phyloP scores from a whole-genome alignment of 2,329 filamentous ascomycete genomes.

The Penicillium occitanis region DNA sequence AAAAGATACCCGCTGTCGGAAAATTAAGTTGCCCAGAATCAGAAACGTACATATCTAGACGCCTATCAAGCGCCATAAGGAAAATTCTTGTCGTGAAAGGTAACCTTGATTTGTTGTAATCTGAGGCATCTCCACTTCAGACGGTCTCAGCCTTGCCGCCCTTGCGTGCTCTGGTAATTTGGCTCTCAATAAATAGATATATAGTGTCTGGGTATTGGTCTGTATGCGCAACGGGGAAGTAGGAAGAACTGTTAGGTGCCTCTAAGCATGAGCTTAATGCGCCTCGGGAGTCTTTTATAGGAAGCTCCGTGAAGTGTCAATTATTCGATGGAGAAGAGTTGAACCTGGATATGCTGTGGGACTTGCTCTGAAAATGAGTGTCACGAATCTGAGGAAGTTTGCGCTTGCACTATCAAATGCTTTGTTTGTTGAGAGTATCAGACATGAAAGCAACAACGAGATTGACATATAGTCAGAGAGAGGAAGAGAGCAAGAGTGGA shows the following conservation, averaged over 20 bases:
- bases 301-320: conserved; percentile 11
- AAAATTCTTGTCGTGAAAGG: background rate
- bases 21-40: conserved; percentile 7
- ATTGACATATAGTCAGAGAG: background rate
- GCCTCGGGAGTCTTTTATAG: conserved; percentile 4
- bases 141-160: conserved; percentile 16
- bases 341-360: background rate
- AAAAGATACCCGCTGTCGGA: conserved; percentile 9
- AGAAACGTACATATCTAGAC: conserved; percentile 7
- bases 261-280: conserved; percentile 13
- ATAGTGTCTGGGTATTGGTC: conserved; percentile 3
- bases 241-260: conserved; percentile 12
- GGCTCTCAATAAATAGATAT: background rate
- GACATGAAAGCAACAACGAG: background rate
- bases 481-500: background rate
- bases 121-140: background rate
- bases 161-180: conserved; percentile 14
- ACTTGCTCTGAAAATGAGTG: background rate
- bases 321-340: background rate
- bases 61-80: background rate
- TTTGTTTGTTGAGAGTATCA: background rate
- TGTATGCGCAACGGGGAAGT: conserved; percentile 7
- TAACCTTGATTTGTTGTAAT: conserved; percentile 1
- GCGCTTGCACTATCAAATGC: background rate
- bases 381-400: background rate